These are phyloP conservation scores for Corymbia maculata DNA, from an alignment of 345 rosid species.

Conservation along the genomic window DNA sequence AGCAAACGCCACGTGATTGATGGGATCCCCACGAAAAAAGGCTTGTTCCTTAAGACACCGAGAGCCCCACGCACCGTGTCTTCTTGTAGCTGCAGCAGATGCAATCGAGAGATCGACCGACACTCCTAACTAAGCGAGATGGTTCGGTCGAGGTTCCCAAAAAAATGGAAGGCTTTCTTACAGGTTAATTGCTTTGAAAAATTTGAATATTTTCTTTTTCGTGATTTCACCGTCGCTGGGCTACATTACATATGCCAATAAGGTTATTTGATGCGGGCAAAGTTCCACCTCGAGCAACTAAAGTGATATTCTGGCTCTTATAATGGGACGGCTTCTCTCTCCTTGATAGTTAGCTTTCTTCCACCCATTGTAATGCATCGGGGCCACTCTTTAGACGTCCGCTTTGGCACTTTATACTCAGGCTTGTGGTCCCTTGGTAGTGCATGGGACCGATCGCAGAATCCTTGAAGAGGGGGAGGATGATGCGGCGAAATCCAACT, in stretches of 20 bases:
- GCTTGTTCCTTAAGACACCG: not conserved
- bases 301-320: no score
- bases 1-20: not conserved
- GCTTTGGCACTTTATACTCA: no score
- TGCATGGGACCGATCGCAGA: no score
- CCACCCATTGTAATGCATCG: no score
- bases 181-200: rapidly evolving
- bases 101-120: not conserved
- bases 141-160: not conserved
- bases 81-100: not conserved
- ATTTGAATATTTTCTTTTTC: not conserved
- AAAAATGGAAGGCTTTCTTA: not conserved
- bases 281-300: no score
- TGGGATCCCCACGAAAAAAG: no score
- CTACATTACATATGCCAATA: rapidly evolving
- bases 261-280: not conserved
- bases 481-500: no score
- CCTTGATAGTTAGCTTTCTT: no score
- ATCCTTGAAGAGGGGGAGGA: no score
- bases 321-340: no score
- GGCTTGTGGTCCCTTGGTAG: no score
- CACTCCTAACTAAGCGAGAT: not conserved
- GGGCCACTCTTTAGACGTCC: no score
- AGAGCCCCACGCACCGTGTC: not conserved
- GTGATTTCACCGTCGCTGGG: rapidly evolving